These are phyloP conservation scores for Blastobotrys apis DNA, from an alignment of 1,139 yeast genomes.

Conservation along the genomic window DNA sequence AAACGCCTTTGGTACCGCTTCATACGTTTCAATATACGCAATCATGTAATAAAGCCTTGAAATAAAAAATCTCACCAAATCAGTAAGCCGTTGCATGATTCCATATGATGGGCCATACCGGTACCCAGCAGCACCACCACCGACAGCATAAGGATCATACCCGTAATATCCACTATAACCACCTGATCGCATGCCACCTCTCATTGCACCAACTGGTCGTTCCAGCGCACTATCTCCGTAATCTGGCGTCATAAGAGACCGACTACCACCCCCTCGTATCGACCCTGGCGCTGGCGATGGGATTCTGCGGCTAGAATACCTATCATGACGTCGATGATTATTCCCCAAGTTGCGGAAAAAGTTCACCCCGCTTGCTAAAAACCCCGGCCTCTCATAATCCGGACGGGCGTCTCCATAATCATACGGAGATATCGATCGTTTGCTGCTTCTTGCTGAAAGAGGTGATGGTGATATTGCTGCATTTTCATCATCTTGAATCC, in stretches of 20 bases:
- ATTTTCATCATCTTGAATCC: slow-evolving; percentile 6
- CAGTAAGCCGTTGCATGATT: neutral
- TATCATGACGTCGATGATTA: slow-evolving; percentile 4
- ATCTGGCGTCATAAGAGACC: neutral
- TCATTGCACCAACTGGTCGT: slow-evolving; percentile 3
- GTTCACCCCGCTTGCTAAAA: slow-evolving; percentile 6
- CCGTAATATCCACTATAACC: neutral
- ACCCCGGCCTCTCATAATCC: slow-evolving; percentile 10
- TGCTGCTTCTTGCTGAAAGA: neutral
- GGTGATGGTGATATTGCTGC: slow-evolving; percentile 7
- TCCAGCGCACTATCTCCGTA: slow-evolving; percentile 6
- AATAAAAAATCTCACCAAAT: neutral
- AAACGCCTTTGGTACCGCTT: too few relatives aligned
- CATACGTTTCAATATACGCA: too few relatives aligned
- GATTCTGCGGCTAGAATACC: neutral
- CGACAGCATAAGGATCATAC: neutral
- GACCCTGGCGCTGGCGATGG: slow-evolving; percentile 2
- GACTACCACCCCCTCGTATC: neutral
- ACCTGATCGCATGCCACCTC: neutral
- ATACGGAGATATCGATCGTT: neutral
- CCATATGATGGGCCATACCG: neutral
- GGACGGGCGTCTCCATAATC: slow-evolving; percentile 11
- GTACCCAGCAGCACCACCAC: neutral
- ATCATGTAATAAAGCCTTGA: neutral
- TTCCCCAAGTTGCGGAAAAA: slow-evolving; percentile 7